Evolutionary conservation across 2,329 filamentous ascomycete species (phyloP).

Genomic region (Penicillium sp.): DNA sequence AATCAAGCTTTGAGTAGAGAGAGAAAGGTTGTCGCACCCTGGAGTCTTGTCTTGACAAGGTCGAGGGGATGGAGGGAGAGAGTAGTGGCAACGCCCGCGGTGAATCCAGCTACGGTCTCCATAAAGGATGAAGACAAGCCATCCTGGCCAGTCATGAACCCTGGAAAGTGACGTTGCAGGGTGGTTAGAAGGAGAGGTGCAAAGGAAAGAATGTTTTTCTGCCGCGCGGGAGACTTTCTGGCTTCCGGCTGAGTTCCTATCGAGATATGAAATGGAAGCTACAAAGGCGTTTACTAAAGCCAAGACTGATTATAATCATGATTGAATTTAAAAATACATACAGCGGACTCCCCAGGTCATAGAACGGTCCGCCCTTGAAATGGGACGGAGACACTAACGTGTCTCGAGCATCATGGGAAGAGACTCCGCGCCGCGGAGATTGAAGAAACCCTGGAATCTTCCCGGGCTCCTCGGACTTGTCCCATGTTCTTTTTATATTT

Average conservation of each 20-base stretch:
- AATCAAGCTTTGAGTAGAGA: not conserved
- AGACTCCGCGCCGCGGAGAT: not conserved
- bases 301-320: not conserved
- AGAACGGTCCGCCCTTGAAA: slow-evolving; percentile 6
- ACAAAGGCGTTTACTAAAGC: not conserved
- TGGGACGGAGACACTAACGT: not conserved
- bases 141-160: slow-evolving; percentile 45
- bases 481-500: not conserved
- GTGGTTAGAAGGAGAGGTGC: not conserved
- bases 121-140: slow-evolving; percentile 70
- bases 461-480: not conserved
- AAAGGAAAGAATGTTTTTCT: not conserved
- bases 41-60: slow-evolving; percentile 92
- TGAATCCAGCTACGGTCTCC: slow-evolving; percentile 85
- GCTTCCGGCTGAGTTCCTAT: not conserved
- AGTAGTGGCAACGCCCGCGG: slow-evolving; percentile 79
- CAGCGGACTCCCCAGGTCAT: slow-evolving; percentile 9
- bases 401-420: not conserved
- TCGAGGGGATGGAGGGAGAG: slow-evolving; percentile 87
- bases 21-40: slow-evolving; percentile 54
- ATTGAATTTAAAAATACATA: slow-evolving; percentile 28
- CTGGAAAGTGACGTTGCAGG: not conserved
- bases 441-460: not conserved
- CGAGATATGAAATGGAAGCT: not conserved
- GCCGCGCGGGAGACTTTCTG: not conserved